Conservation (phyloP, 179 eudicot genomes). For the Nepenthes alata region DNA sequence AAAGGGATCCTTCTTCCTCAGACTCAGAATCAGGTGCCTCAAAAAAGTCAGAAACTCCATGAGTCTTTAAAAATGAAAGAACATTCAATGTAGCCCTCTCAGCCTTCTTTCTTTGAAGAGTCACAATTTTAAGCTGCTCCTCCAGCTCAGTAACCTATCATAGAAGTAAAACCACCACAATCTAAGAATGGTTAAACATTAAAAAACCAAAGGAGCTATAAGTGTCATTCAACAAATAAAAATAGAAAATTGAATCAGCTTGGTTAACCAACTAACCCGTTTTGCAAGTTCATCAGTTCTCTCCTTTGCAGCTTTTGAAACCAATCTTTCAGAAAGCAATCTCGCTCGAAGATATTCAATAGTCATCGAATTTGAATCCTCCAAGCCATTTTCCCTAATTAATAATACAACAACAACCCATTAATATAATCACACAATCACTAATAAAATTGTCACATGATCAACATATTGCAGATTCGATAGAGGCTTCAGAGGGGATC, state of each 20-base stretch:
- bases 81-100: conserved; percentile 70
- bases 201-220: neutral
- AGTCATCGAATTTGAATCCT: conserved; percentile 50
- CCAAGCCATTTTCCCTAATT: conserved; percentile 28
- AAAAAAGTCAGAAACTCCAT: conserved; percentile 47
- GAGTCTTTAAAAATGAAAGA: conserved; percentile 52
- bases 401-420: conserved; percentile 7
- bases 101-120: conserved; percentile 70
- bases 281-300: conserved; percentile 75
- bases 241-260: neutral
- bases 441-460: neutral
- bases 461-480: neutral
- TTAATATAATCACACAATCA: neutral
- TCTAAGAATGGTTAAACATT: neutral
- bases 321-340: conserved; percentile 70
- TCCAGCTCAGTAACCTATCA: conserved; percentile 65
- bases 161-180: conserved; percentile 1
- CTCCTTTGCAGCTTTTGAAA: conserved; percentile 66
- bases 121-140: conserved; percentile 56
- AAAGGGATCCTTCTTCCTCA: conserved; percentile 39
- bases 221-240: neutral
- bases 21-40: conserved; percentile 53
- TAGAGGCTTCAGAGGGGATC: neutral
- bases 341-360: conserved; percentile 82
- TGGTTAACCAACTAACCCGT: conserved; percentile 40